A percentile compares a stretch with the other conserved stretches of the same genome.
These are phyloP conservation scores for Auxenochlorella pyrenoidosa DNA, from an alignment of 139 green algal species.

Conservation along the genomic window DNA sequence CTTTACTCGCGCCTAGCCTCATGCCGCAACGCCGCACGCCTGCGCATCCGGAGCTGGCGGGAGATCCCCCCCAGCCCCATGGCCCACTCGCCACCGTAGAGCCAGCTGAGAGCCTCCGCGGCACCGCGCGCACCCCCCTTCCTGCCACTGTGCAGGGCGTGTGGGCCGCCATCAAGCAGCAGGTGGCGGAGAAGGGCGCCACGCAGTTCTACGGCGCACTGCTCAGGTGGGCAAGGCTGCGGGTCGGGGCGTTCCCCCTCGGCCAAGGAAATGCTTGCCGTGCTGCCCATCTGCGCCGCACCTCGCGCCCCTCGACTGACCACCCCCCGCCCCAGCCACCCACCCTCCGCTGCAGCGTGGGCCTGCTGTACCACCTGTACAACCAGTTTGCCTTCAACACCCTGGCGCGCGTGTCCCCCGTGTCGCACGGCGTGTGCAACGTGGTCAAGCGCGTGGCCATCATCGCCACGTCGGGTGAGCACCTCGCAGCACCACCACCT, in stretches of 20 bases:
- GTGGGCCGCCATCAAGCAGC: constrained; percentile 40
- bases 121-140: neutral
- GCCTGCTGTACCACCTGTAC: constrained; percentile 99
- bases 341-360: constrained; percentile 62
- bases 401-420: constrained; percentile 92
- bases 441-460: constrained; percentile 99
- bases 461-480: constrained; percentile 89
- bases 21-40: too few relatives aligned
- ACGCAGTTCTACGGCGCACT: constrained; percentile 88
- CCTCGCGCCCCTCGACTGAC: too few relatives aligned
- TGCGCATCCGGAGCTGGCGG: too few relatives aligned
- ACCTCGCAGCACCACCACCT: too few relatives aligned
- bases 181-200: constrained; percentile 43
- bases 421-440: constrained; percentile 99
- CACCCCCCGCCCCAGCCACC: neutral
- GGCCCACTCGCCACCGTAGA: too few relatives aligned
- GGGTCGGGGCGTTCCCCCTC: too few relatives aligned
- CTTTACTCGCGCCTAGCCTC: too few relatives aligned
- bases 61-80: too few relatives aligned
- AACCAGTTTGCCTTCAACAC: constrained; percentile 99
- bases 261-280: too few relatives aligned
- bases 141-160: constrained; percentile 70
- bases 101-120: too few relatives aligned
- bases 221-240: constrained; percentile 32
- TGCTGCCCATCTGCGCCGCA: too few relatives aligned